Base-by-base conservation (phyloP, 352 stramenopile species). In the Elongisporangium senticosum region DNA sequence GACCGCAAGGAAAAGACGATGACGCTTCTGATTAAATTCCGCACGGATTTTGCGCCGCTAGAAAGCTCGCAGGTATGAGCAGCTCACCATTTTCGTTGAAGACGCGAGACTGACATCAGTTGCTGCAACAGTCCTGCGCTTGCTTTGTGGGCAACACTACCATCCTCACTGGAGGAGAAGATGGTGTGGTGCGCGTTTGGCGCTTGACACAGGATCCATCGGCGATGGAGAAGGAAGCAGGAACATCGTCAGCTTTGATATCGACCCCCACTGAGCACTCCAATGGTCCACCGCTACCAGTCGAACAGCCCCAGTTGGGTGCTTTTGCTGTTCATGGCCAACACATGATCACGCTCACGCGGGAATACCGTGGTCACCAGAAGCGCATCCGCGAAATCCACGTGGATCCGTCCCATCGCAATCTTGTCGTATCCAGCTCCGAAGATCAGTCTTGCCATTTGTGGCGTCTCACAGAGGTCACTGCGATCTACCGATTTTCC, bases 331-430 rank as follows among this genome's bases (percentile, higher is more conserved):
- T 91, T 37, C 58, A 74, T n/a, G 75, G 56, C 4, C 54, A 48
- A 10, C 75, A 74, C 39, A 65, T 89, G 57, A 71, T 87, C 43
- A 91, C 68, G 37, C 62, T 94, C 20, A 86, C 79, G 15, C 78
- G 81, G 40, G 85, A 94, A 58, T 91, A 91, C 64, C 69, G 74
- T 24, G 79, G 74, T 2, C 85, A 94, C 62, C 84, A 69, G 23
- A 91, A 91, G 65, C 78, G 85, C 37, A 93, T 94, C 51, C 80
- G 84, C 19, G 83, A 89, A 26, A 82, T 94, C 53, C 70, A 94
- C 56, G 81, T 94, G 39, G 85, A 94, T 53, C 64, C 74, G 6
- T 91, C 84, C 13, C 83, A 90, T 59, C 85, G 85, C 43, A 92
- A 94, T 58, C 59, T 91, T 14, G 78, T 93, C 10, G 81, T 73